Evolutionary conservation across 75 land plant genomes (phyloP).

Genomic region (Ceratopteris richardii): DNA sequence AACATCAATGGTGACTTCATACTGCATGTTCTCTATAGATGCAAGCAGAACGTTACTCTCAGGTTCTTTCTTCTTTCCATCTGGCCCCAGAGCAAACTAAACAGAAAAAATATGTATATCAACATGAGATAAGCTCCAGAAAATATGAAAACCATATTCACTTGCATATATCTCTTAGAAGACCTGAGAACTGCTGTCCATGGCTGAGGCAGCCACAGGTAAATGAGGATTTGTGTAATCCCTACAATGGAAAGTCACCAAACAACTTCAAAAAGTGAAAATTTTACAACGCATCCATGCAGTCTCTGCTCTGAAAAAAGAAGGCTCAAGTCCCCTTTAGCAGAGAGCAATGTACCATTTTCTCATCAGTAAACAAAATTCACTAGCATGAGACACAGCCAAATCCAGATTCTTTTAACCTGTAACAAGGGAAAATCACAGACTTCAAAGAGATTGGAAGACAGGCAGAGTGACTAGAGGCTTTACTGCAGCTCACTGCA

Average conservation of each 20-base stretch:
- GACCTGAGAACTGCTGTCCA: constrained; percentile 63
- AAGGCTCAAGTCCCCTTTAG: background rate
- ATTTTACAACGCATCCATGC: background rate
- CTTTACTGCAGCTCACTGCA: too few relatives aligned
- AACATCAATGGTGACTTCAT: constrained; percentile 61
- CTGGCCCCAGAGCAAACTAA: constrained; percentile 32
- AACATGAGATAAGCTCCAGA: background rate
- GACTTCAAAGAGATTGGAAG: too few relatives aligned
- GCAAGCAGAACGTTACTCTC: constrained; percentile 81
- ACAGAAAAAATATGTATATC: too few relatives aligned
- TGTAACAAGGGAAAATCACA: background rate
- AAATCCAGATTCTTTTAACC: background rate
- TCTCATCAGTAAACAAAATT: background rate
- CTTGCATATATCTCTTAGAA: background rate
- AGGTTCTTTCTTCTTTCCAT: constrained; percentile 63
- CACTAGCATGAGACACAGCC: constrained; percentile 1
- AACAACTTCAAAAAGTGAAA: background rate
- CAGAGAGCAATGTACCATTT: constrained; percentile 1
- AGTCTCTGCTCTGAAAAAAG: background rate
- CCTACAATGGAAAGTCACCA: constrained; percentile 17
- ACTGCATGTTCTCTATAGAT: constrained; percentile 72
- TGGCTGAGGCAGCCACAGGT: constrained; percentile 75
- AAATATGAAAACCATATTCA: background rate
- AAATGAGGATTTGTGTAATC: constrained; percentile 75
- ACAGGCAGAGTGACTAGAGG: too few relatives aligned